phyloP scores from a whole-genome alignment of 176 grass and related monocot species.

The Rhynchospora breviuscula region DNA sequence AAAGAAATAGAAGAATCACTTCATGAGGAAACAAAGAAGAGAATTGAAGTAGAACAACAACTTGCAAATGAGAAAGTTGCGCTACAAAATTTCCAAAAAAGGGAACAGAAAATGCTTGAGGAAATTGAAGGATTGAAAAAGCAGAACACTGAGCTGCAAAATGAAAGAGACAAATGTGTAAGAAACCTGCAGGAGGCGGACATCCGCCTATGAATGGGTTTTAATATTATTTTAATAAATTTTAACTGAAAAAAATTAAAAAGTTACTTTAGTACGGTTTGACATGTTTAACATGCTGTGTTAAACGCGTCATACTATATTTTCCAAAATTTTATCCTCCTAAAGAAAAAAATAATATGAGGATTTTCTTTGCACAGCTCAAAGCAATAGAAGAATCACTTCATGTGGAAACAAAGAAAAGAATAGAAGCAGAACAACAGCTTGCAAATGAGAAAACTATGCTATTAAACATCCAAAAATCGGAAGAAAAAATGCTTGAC shows the following conservation, averaged over 20 bases:
- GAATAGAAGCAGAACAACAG: conserved; percentile 44
- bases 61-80: conserved; percentile 24
- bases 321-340: too few relatives aligned
- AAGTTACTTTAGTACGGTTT: too few relatives aligned
- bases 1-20: conserved; percentile 38
- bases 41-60: conserved; percentile 43
- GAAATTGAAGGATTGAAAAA: conserved; percentile 42
- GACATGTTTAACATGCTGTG: too few relatives aligned
- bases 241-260: too few relatives aligned
- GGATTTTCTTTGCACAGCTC: conserved; percentile 27
- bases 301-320: too few relatives aligned
- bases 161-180: background rate
- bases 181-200: conserved; percentile 27
- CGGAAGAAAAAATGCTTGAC: background rate
- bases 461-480: conserved; percentile 30
- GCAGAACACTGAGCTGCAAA: conserved; percentile 32
- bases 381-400: conserved; percentile 36
- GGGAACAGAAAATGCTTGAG: background rate
- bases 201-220: too few relatives aligned
- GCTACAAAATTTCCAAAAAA: conserved; percentile 32
- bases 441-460: conserved; percentile 25
- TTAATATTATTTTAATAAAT: too few relatives aligned
- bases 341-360: too few relatives aligned
- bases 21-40: conserved; percentile 30
- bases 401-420: conserved; percentile 31